Conservation (phyloP, 768 basidiomycete species). For the Sarcomyxa edulis region DNA sequence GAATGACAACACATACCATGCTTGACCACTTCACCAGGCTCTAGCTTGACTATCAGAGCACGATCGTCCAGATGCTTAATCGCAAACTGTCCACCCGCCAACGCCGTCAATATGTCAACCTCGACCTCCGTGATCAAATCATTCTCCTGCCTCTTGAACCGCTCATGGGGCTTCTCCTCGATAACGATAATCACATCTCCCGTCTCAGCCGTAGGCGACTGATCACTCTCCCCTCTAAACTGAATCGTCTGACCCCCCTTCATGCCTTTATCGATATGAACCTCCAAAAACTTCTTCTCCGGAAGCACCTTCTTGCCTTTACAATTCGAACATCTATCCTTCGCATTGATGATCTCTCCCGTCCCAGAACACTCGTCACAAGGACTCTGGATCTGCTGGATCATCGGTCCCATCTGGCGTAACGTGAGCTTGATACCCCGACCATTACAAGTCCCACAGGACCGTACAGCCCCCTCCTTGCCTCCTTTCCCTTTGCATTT, state of each 20-base stretch:
- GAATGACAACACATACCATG: conserved; percentile 57
- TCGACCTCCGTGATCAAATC: conserved; percentile 85
- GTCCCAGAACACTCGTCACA: conserved; percentile 91
- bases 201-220: conserved; percentile 81
- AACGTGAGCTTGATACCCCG: conserved; percentile 88
- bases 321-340: conserved; percentile 89
- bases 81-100: conserved; percentile 86
- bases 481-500: conserved; percentile 97
- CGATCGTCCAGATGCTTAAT: conserved; percentile 95
- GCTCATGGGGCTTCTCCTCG: conserved; percentile 88
- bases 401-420: conserved; percentile 99
- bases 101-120: conserved; percentile 87
- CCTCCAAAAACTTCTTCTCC: conserved; percentile 96
- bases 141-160: conserved; percentile 85
- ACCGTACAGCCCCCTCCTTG: conserved; percentile 90
- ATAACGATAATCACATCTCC: conserved; percentile 95
- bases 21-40: conserved; percentile 89
- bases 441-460: conserved; percentile 75
- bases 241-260: conserved; percentile 87
- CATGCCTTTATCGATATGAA: conserved; percentile 98
- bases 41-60: conserved; percentile 74
- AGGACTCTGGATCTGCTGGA: conserved; percentile 95
- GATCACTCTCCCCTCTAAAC: conserved; percentile 89
- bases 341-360: conserved; percentile 93
- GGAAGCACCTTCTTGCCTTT: conserved; percentile 92